These are phyloP conservation scores for Kwoniella shivajii DNA, from an alignment of 1,284 basidiomycete genomes.

Conservation along the genomic window DNA sequence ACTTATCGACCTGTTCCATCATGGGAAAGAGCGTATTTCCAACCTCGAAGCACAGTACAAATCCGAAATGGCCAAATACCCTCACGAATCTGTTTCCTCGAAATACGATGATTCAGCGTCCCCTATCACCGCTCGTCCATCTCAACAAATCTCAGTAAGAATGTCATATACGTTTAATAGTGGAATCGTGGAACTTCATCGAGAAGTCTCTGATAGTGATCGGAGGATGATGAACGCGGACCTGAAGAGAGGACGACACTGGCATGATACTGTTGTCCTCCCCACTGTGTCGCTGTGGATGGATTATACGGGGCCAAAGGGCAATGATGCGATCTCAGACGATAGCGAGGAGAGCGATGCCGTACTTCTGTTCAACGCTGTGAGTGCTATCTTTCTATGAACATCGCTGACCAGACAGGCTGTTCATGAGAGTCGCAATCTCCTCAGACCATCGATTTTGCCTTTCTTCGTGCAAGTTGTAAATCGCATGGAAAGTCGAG, in stretches of 20 bases:
- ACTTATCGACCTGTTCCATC: conserved; percentile 78
- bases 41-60: conserved; percentile 60
- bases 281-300: conserved; percentile 81
- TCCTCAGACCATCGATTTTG: conserved; percentile 73
- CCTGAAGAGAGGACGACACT: conserved; percentile 14
- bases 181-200: conserved; percentile 58
- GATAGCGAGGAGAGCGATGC: conserved; percentile 15
- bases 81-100: conserved; percentile 24
- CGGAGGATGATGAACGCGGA: conserved; percentile 10
- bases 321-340: neutral
- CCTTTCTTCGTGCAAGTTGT: conserved; percentile 72
- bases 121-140: conserved; percentile 6
- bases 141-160: conserved; percentile 59
- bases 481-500: conserved; percentile 32
- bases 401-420: conserved; percentile 57
- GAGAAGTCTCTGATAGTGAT: conserved; percentile 19
- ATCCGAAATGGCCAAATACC: conserved; percentile 34
- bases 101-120: conserved; percentile 31
- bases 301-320: conserved; percentile 55
- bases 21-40: conserved; percentile 75
- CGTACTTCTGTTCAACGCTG: conserved; percentile 27
- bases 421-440: conserved; percentile 82
- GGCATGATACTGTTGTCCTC: conserved; percentile 56
- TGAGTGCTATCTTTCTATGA: conserved; percentile 14
- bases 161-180: conserved; percentile 77